Base-by-base conservation (phyloP, 805 yeast species). In the Pichia rugopelliculosa region DNA sequence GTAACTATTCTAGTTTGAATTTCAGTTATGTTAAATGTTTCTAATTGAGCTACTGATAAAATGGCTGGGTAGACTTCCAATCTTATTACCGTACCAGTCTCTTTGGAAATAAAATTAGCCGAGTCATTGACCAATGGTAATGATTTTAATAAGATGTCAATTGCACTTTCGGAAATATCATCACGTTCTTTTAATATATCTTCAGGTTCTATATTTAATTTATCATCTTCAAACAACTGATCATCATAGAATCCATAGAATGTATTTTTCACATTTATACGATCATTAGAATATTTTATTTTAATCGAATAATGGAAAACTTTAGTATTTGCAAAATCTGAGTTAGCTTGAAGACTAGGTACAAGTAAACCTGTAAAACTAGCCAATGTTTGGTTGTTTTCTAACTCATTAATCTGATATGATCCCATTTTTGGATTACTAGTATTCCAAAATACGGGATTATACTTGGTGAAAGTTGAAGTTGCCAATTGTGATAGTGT, bases 21-120 rank as follows among this genome's bases (percentile, higher is more conserved):
- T 15, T 69, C 69, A 2, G 69, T 74, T 4, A 67, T 64, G 27
- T 76, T 75, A 52, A 76, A 75, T 13, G 75, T 71, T 4, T 58
- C 59, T 30, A 76, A 62, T 43, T 82, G 84, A 1, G 68, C 71
- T 1, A 54, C 52, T 6, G 68, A 52, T 51, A 87, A 74, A 51
- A 79, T 81, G 0, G 77, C 74, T 15, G 66, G 62, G 41, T 71
- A 75, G 0, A 84, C 65, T 53, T 79, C 77, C 15, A 82, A 72
- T 49, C 84, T 62, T 17, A 84, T 41, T n/a, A 75, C 51, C 15
- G 68, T 72, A 34, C 73, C 71, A 0, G 80, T 71, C 25, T 66
- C 65, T 21, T 67, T 59, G 36, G 78, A 74, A 1, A 74, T 70
- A 56, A 63, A 77, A 12, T 71, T 72, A 2, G 76, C 77, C 18